Evolutionary conservation across 1,284 basidiomycete genomes (phyloP).

Genomic region (Tilletia indica): DNA sequence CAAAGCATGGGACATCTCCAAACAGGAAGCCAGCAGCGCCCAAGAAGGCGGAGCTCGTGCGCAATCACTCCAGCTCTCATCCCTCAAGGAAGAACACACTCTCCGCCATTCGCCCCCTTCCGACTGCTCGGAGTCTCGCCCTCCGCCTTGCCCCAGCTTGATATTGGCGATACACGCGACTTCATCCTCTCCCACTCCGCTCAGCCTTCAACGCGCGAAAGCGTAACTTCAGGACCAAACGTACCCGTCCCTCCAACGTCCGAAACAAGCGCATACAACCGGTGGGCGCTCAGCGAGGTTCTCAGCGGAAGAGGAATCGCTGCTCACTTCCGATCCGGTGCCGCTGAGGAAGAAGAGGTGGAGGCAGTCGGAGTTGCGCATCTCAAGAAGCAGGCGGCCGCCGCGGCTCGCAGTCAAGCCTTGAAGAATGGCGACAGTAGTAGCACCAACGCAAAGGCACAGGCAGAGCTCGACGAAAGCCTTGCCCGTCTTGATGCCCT

Average conservation of each 20-base stretch:
- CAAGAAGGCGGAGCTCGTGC: slow-evolving; percentile 12
- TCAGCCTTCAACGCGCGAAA: slow-evolving; percentile 41
- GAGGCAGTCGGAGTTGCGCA: slow-evolving; percentile 14
- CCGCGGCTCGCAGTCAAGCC: slow-evolving; percentile 22
- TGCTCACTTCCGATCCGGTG: slow-evolving; percentile 18
- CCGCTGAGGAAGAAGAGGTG: slow-evolving; percentile 21
- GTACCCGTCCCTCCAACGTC: slow-evolving; percentile 29
- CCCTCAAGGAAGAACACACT: slow-evolving; percentile 28
- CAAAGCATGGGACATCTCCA: slow-evolving; percentile 15
- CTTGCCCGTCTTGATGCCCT: slow-evolving; percentile 15
- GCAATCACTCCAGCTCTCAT: neutral
- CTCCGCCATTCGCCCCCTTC: slow-evolving; percentile 43
- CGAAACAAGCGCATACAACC: slow-evolving; percentile 23
- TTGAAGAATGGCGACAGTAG: neutral
- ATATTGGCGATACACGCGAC: slow-evolving; percentile 76
- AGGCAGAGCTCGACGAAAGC: neutral
- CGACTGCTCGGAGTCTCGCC: slow-evolving; percentile 67
- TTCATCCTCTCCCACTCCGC: slow-evolving; percentile 62
- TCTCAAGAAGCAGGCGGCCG: slow-evolving; percentile 10
- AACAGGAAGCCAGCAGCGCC: slow-evolving; percentile 27
- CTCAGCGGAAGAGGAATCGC: slow-evolving; percentile 36
- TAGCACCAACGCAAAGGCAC: neutral
- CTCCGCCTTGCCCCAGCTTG: slow-evolving; percentile 74
- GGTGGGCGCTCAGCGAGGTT: slow-evolving; percentile 38
- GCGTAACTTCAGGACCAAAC: slow-evolving; percentile 46